Base-by-base conservation (phyloP, 192 early-diverging fungal genomes). In the Coemansia sp. region DNA sequence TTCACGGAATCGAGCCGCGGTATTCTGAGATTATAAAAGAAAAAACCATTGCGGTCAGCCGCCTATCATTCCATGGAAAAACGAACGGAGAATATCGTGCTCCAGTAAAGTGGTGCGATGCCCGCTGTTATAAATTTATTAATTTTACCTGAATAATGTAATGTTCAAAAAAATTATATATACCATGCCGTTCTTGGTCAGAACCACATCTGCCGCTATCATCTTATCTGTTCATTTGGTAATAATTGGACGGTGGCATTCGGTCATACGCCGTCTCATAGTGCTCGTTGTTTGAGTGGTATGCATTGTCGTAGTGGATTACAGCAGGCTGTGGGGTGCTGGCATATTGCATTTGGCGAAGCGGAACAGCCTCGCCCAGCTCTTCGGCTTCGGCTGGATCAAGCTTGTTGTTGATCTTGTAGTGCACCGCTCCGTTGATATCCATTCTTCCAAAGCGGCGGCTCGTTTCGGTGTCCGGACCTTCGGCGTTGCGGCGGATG, bases 401-500 rank as follows among this genome's bases (percentile, higher is more conserved):
- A 8, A 66, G 53, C 32, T 57, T 68, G 68, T 67, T 77, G 68
- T 52, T 61, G 42, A 76, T 65, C n/a, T 70, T 76, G 65, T 74
- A 77, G 69, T 62, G 75, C 59, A 60, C 72, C 13, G 80, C 80
- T 40, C 75, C 80, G 60, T 77, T 77, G 61, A 77, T 83, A 72
- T 83, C 80, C 80, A 83, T 77, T 52, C 75, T 67, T 58, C 68
- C 75, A 45, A 83, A 83, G 72, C 80, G 80, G 69, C 80, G 80
- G 69, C 69, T 65, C 69, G 74, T 83, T 44, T 83, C 80, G 38
- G 71, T 66, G 54, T 83, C 75, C 10, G 75, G 80, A 57, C 73
- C 74, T 44, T 56, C 63, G 13, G 71, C 71, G 48, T 62, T 42
- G 43, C 60, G 65, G 65, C 57, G 61, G 9, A 71, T 76, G 68